Base-by-base conservation (phyloP, 2,329 filamentous ascomycete species). In the Aspergillus sp. region DNA sequence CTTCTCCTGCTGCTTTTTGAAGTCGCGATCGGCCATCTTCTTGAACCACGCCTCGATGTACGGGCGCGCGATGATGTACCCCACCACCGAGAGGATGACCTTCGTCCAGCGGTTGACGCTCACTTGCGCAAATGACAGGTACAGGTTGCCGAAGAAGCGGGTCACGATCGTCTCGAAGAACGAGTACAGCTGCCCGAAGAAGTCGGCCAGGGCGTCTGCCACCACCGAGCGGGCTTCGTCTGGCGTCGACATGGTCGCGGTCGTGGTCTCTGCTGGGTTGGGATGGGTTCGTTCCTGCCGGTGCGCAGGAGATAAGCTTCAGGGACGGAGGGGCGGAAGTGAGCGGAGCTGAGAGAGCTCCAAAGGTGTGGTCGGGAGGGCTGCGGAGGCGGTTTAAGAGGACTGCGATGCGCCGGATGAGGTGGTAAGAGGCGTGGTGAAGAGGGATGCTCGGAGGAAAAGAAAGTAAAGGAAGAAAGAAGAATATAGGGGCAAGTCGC, bases 21-120 rank as follows among this genome's bases (percentile, higher is more conserved):
- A 64, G 13, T 70, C 65, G 4, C 60, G 64, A 4, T 72, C 70
- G 29, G 68, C 84, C 57, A 80, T 72, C 63, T 82, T 83, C 55
- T 80, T 83, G 61, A 84, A 85, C 34, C 84, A 71, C 65, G 87
- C 87, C 64, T 92, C 79, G 47, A 92, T 71, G 68, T 90, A 91
- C 0, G 89, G 89, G 1, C 90, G 85, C 20, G 91, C 64, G 48
- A 94, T 80, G 58, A 86, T 67, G 76, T 93, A 95, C 50, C 83
- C 86, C 63, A 89, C 83, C 17, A 91, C 81, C 56, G 91, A 81
- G 59, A 85, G 79, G 60, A 90, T 72, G 53, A 94, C 79, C 45
- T 89, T 88, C 62, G 94, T 74, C 71, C 76, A 81, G 60, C 78
- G 77, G 54, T 72, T 66, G 31, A 68, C 53, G 43, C 68, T 71